phyloP scores from a whole-genome alignment of 106 monocot species.

The Dendrobium chrysotoxum region DNA sequence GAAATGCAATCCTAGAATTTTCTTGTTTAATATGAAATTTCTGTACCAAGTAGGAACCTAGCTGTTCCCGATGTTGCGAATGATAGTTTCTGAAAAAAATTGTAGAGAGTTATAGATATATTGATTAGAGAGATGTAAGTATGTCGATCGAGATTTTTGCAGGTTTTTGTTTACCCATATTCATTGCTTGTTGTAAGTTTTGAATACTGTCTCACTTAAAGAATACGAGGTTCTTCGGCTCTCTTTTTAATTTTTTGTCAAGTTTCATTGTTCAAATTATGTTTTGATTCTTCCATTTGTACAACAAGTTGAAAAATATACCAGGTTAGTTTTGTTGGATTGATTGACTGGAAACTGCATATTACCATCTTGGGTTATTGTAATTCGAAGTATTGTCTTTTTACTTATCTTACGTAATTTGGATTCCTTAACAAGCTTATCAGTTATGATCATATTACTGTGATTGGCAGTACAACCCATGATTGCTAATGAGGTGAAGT shows the following conservation, averaged over 20 bases:
- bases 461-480: too few relatives aligned
- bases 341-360: not conserved
- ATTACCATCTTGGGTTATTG: not conserved
- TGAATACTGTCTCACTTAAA: not conserved
- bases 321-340: not conserved
- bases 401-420: too few relatives aligned
- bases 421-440: too few relatives aligned
- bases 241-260: not conserved
- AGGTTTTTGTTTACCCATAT: not conserved
- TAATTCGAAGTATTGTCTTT: not conserved
- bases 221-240: not conserved
- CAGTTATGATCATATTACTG: too few relatives aligned
- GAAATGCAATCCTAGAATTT: not conserved
- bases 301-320: too few relatives aligned
- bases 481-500: too few relatives aligned
- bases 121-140: slow-evolving; percentile 3
- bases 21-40: not conserved
- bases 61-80: not conserved
- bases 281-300: not conserved
- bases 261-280: not conserved
- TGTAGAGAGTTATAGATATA: not conserved
- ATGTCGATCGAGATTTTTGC: not conserved
- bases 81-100: not conserved
- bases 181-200: not conserved
- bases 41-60: not conserved